phyloP scores from a whole-genome alignment of 1,139 yeast species.

The Pichia cactophila region DNA sequence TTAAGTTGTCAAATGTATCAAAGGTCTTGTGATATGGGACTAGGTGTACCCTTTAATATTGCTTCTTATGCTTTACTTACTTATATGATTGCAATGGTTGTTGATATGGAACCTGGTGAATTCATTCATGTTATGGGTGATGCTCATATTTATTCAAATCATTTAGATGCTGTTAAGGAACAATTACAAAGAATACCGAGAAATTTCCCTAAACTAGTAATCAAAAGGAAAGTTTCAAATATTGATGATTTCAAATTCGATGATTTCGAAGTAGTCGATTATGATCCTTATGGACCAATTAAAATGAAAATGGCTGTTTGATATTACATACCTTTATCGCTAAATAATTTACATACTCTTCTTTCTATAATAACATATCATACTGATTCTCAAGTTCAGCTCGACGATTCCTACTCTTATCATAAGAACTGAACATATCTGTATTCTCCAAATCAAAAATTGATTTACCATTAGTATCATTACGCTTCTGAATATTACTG shows the following conservation, averaged over 20 bases:
- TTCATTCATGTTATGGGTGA: constrained; percentile 95
- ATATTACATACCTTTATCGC: neutral
- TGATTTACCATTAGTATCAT: neutral
- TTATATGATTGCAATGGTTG: constrained; percentile 90
- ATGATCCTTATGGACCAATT: constrained; percentile 75
- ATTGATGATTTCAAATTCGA: constrained; percentile 87
- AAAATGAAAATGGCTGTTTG: constrained; percentile 77
- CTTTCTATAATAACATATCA: neutral
- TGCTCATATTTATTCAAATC: constrained; percentile 90
- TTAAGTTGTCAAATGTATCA: constrained; percentile 87
- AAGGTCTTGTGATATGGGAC: constrained; percentile 98
- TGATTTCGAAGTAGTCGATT: constrained; percentile 73
- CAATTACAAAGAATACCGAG: constrained; percentile 73
- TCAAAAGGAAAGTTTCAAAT: constrained; percentile 55
- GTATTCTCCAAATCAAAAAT: constrained; percentile 12
- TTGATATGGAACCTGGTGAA: constrained; percentile 91
- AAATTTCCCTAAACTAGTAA: constrained; percentile 67
- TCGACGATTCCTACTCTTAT: neutral
- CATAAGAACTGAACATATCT: constrained; percentile 7
- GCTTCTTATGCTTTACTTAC: constrained; percentile 93
- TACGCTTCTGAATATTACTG: constrained; percentile 1
- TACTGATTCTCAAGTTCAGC: neutral
- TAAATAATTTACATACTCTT: neutral
- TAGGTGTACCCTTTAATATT: constrained; percentile 96
- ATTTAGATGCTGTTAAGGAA: constrained; percentile 77